phyloP scores from a whole-genome alignment of 768 basidiomycete species.

The Lactarius evosmus region DNA sequence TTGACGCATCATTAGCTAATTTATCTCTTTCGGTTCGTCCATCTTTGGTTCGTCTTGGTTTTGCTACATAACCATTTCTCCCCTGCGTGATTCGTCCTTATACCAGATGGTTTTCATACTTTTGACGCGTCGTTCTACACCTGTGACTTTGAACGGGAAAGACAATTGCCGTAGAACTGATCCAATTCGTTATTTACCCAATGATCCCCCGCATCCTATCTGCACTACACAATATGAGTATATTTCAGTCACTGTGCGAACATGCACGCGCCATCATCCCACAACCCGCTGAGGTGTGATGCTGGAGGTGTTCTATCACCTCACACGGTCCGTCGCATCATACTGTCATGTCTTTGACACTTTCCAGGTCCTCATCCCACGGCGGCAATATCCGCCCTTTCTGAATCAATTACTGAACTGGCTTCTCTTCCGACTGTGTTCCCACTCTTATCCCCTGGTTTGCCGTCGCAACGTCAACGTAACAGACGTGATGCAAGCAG shows the following conservation, averaged over 20 bases:
- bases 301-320: neutral
- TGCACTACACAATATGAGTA: constrained; percentile 1
- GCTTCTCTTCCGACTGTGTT: neutral
- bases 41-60: constrained; percentile 7
- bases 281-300: neutral
- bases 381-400: neutral
- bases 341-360: neutral
- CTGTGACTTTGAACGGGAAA: constrained; percentile 8
- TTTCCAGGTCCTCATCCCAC: neutral
- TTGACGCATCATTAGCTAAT: constrained; percentile 14
- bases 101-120: neutral
- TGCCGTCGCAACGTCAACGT: neutral
- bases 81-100: neutral
- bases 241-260: neutral
- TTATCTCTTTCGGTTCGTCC: constrained; percentile 7
- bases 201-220: neutral
- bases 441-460: neutral
- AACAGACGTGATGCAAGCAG: neutral
- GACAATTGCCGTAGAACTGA: constrained; percentile 1
- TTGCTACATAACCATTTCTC: constrained; percentile 12
- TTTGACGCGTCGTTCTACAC: neutral
- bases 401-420: neutral
- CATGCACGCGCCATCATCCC: neutral
- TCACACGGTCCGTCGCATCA: neutral
- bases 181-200: neutral